Evolutionary conservation across 2,329 filamentous ascomycete species (phyloP).

Genomic region (Gaeumannomyces sp.): DNA sequence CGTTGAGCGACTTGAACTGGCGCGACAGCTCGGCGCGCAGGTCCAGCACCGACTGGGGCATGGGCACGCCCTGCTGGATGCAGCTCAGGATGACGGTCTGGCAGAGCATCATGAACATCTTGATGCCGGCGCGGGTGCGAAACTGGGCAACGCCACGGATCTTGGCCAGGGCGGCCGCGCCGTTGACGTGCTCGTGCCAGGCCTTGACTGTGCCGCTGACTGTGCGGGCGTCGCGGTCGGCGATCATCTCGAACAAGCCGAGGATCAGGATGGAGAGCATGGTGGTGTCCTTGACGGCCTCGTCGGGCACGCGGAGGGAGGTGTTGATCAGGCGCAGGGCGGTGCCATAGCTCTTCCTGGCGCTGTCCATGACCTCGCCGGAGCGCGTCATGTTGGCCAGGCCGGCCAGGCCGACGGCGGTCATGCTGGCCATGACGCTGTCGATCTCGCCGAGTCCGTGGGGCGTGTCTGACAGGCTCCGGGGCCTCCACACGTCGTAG

Average conservation of each 20-base stretch:
- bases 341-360: conserved; percentile 43
- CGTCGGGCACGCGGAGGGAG: conserved; percentile 38
- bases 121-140: conserved; percentile 35
- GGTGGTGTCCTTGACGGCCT: conserved; percentile 42
- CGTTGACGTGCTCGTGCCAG: conserved; percentile 48
- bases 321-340: conserved; percentile 45
- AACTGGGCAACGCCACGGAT: conserved; percentile 44
- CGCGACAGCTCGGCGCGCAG: conserved; percentile 36
- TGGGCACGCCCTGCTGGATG: conserved; percentile 40
- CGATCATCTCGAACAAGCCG: conserved; percentile 48
- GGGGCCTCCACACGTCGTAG: conserved; percentile 45
- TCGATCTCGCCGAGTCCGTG: conserved; percentile 27
- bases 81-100: conserved; percentile 46
- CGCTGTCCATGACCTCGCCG: conserved; percentile 37
- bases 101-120: conserved; percentile 49
- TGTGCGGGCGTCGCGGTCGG: conserved; percentile 38
- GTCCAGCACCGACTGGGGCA: conserved; percentile 41
- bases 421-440: conserved; percentile 45
- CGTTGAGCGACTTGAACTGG: conserved; percentile 23
- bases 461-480: conserved; percentile 17
- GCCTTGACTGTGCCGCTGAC: conserved; percentile 39
- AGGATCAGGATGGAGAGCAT: conserved; percentile 48
- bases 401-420: conserved; percentile 47
- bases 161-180: conserved; percentile 43
- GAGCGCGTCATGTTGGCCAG: conserved; percentile 40